Base-by-base conservation (phyloP, 148 eudicot genomes). In the Mesembryanthemum crystallinum region DNA sequence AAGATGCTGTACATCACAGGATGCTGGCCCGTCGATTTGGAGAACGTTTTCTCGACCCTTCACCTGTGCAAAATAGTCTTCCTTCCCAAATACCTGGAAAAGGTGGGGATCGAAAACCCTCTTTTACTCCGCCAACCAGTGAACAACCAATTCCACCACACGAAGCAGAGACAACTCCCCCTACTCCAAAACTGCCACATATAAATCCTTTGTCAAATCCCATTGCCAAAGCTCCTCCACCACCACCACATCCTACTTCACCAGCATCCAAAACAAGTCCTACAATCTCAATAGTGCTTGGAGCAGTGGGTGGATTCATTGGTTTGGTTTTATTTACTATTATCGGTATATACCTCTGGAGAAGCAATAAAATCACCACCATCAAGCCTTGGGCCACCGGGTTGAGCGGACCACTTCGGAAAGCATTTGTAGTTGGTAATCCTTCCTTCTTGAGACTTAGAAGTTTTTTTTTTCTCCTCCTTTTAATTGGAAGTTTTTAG, bases 341-440 rank as follows among this genome's bases (percentile, higher is more conserved):
- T 18, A 13, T 70, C 3, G 83, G 74, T 18, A 10, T 91, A 72
- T 63, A 70, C 61, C 67, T 87, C 43, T 85, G 79, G 77, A 78
- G 78, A 78, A 67, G 84, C 54, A 82, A 78, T 29, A 88, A 81
- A 76, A 78, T 79, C 49, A 78, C 80, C 57, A 72, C 73, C 65
- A 81, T 85, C 62, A 79, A 77, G 74, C 88, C 91, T 24, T 88
- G 91, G 91, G 80, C 86, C 39, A 82, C 90, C 25, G 91, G 97
- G 62, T 82, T 88, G 62, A 94, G 93, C 71, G 91, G 90, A 62
- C 91, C 86, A 80, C 89, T 89, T 77, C 90, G 87, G 83, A 86
- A 76, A 85, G 89, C 94, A 8, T 84, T 87, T 69, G 90, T 90
- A 20, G 78, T 91, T 13, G 98, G 98, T 91, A 87, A 78, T 35